A percentile compares a stretch with the other conserved stretches of the same genome.
Conservation (phyloP, 495 filamentous ascomycete genomes). For the Aspergillus kassunensis region DNA sequence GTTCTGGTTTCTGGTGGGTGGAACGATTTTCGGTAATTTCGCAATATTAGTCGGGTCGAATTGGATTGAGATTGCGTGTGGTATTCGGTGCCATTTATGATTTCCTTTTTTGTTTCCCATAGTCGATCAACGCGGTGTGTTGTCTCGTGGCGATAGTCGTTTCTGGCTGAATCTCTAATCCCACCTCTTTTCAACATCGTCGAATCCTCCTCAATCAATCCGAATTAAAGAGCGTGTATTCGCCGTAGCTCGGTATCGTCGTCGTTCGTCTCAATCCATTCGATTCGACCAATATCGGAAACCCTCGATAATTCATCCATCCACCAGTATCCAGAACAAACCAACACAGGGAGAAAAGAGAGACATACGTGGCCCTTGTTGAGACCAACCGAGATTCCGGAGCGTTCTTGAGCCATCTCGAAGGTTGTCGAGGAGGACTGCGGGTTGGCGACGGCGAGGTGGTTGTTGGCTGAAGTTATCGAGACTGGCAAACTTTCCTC, state of each 20-base stretch:
- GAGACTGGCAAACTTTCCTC: constrained; percentile 21
- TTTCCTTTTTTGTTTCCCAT: too few relatives aligned
- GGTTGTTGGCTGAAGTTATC: constrained; percentile 40
- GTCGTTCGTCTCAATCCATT: not conserved
- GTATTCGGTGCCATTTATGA: too few relatives aligned
- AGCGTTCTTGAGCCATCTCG: constrained; percentile 62
- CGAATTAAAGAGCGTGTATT: too few relatives aligned
- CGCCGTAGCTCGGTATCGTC: too few relatives aligned
- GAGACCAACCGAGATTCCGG: constrained; percentile 74
- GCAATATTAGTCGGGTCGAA: too few relatives aligned
- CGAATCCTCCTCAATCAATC: not conserved
- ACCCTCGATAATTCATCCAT: not conserved
- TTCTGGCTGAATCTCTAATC: not conserved
- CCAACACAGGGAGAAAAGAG: constrained; percentile 16
- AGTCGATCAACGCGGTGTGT: too few relatives aligned
- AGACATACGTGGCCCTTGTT: constrained; percentile 86
- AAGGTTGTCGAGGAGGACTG: constrained; percentile 32
- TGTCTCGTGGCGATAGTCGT: too few relatives aligned
- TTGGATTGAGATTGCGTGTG: too few relatives aligned
- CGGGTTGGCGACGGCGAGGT: constrained; percentile 39
- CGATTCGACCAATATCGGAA: constrained; percentile 3
- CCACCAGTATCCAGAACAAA: not conserved
- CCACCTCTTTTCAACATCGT: not conserved
- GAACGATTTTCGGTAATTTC: not conserved
- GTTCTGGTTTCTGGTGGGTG: not conserved